A percentile compares a stretch with the other conserved stretches of the same genome.
These are phyloP conservation scores for Diaporthe eres DNA, from an alignment of 2,329 filamentous ascomycete species.

Conservation along the genomic window DNA sequence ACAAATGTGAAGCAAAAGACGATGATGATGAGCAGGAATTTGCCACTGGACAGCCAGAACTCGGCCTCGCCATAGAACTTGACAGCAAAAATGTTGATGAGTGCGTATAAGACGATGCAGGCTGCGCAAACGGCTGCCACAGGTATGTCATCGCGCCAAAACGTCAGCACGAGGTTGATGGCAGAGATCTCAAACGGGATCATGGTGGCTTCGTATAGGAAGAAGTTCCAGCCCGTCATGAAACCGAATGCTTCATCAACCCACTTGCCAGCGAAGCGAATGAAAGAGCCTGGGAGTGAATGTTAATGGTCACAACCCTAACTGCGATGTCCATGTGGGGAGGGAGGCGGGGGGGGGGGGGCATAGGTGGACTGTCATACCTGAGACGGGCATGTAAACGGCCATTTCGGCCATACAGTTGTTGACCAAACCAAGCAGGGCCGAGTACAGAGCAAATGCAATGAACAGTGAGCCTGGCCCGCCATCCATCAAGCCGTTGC, in stretches of 20 bases:
- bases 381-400: slow-evolving; percentile 72
- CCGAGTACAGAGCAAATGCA: slow-evolving; percentile 69
- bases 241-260: slow-evolving; percentile 76
- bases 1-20: slow-evolving; percentile 83
- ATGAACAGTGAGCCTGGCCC: slow-evolving; percentile 68
- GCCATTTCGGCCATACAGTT: slow-evolving; percentile 77
- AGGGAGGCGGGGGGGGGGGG: neutral
- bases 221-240: slow-evolving; percentile 62
- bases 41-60: slow-evolving; percentile 76
- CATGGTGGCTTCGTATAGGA: slow-evolving; percentile 57
- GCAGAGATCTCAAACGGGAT: slow-evolving; percentile 60
- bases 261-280: slow-evolving; percentile 76
- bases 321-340: no score
- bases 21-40: slow-evolving; percentile 76
- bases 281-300: slow-evolving; percentile 62
- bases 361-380: slow-evolving; percentile 4
- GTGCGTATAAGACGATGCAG: slow-evolving; percentile 66
- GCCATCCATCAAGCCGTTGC: slow-evolving; percentile 62
- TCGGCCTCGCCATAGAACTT: slow-evolving; percentile 79
- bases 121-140: slow-evolving; percentile 68
- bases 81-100: slow-evolving; percentile 75
- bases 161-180: slow-evolving; percentile 58
- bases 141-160: slow-evolving; percentile 62
- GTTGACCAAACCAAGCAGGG: slow-evolving; percentile 72
- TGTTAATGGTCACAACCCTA: neutral